These are phyloP conservation scores for Lipomyces lipofer DNA, from an alignment of 805 yeast species.

Conservation along the genomic window DNA sequence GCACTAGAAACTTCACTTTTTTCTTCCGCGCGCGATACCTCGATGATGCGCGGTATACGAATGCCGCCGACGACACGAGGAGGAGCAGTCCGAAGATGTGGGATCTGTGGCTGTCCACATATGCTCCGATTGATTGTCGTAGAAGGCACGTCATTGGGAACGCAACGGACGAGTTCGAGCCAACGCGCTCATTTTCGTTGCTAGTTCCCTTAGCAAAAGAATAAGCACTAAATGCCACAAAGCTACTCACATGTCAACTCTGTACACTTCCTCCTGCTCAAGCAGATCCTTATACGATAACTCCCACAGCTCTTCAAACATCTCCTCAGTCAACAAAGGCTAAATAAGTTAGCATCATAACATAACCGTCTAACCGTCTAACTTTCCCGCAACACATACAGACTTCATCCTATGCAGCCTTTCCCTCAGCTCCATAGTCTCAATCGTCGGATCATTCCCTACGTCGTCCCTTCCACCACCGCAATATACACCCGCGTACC, in stretches of 20 bases:
- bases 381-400: background rate
- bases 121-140: conserved; percentile 3
- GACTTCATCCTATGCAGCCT: conserved; percentile 25
- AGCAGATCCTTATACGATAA: conserved; percentile 19
- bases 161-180: conserved; percentile 16
- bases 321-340: conserved; percentile 43
- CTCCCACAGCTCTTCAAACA: conserved; percentile 44
- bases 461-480: conserved; percentile 32
- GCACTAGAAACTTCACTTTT: conserved; percentile 26
- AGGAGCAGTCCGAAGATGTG: background rate
- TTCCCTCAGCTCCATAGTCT: conserved; percentile 26
- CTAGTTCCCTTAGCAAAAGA: background rate
- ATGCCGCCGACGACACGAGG: background rate
- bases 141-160: conserved; percentile 21
- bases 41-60: background rate
- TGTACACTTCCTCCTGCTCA: conserved; percentile 17
- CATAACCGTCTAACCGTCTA: too few relatives aligned
- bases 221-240: background rate
- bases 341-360: conserved; percentile 8
- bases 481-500: conserved; percentile 65
- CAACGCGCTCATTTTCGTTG: conserved; percentile 3
- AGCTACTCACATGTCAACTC: conserved; percentile 3
- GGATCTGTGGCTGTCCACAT: conserved; percentile 3
- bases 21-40: conserved; percentile 1
- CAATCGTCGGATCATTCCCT: conserved; percentile 16